A percentile compares a stretch with the other conserved stretches of the same genome.
phyloP scores from a whole-genome alignment of 106 monocot genomes.

The Xerophyta viscosa region DNA sequence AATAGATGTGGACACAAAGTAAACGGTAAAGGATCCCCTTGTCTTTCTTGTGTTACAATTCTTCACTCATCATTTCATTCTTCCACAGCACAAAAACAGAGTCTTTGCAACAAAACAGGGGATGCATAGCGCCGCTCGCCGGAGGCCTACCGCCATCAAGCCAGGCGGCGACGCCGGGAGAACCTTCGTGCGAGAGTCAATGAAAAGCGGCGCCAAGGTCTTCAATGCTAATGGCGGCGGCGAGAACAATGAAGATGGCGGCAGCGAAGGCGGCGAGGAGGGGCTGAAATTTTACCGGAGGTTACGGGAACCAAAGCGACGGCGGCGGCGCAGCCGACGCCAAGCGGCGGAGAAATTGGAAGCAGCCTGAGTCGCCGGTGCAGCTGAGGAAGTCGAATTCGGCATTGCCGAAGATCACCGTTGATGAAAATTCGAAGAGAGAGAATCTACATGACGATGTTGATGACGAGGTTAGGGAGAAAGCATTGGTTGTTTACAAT shows the following conservation, averaged over 20 bases:
- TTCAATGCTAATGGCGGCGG: conserved; percentile 50
- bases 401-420: background rate
- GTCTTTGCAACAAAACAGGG: too few species aligned
- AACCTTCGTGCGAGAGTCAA: too few species aligned
- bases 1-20: too few species aligned
- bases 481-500: conserved; percentile 11
- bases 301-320: conserved; percentile 55
- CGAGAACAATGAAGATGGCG: conserved; percentile 1
- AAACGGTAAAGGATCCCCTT: too few species aligned
- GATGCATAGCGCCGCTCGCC: too few species aligned
- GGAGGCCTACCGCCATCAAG: too few species aligned
- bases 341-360: conserved; percentile 80
- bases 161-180: too few species aligned
- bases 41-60: too few species aligned
- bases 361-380: conserved; percentile 27
- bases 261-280: conserved; percentile 18
- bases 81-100: too few species aligned
- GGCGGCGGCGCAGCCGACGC: conserved; percentile 9
- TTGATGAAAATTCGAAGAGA: background rate
- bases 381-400: conserved; percentile 23
- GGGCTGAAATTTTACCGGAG: conserved; percentile 25
- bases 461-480: conserved; percentile 8
- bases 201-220: conserved; percentile 75
- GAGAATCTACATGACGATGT: background rate
- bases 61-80: too few species aligned